phyloP scores from a whole-genome alignment of 2,329 filamentous ascomycete genomes.

The Acrodontium crateriforme region DNA sequence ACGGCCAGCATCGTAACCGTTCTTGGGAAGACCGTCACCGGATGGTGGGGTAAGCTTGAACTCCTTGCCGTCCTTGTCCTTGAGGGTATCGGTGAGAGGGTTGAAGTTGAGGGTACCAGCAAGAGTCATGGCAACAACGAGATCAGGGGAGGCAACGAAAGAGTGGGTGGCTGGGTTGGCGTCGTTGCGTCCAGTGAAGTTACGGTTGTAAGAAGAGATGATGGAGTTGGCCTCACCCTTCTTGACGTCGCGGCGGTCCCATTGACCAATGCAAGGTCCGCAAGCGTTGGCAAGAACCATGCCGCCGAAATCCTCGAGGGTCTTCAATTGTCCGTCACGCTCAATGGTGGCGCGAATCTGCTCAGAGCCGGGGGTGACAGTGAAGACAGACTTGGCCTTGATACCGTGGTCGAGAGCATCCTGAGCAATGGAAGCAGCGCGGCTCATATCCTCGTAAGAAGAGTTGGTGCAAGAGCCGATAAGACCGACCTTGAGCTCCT shows the following conservation, averaged over 20 bases:
- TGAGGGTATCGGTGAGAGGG: conserved; percentile 79
- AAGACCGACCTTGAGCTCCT: conserved; percentile 89
- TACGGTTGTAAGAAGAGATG: conserved; percentile 98
- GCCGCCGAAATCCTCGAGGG: conserved; percentile 91
- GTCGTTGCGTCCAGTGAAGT: conserved; percentile 97
- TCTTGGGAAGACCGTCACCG: conserved; percentile 64
- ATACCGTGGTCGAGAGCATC: conserved; percentile 85
- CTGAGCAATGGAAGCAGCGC: conserved; percentile 77
- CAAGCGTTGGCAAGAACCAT: conserved; percentile 93
- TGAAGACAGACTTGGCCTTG: conserved; percentile 88
- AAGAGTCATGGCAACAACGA: conserved; percentile 75
- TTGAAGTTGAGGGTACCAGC: conserved; percentile 86
- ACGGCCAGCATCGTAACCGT: conserved; percentile 79
- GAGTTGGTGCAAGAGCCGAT: conserved; percentile 98
- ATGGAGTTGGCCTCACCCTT: conserved; percentile 96
- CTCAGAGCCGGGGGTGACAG: conserved; percentile 90
- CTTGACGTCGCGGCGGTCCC: conserved; percentile 85
- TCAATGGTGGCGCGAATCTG: conserved; percentile 54
- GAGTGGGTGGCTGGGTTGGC: conserved; percentile 90
- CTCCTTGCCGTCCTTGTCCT: conserved; percentile 91
- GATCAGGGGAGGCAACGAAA: conserved; percentile 81
- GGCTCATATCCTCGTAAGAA: conserved; percentile 80
- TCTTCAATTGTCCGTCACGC: conserved; percentile 46
- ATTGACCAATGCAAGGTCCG: conserved; percentile 81
- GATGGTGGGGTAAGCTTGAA: conserved; percentile 73